Evolutionary conservation across 225 moss, liverwort and hornwort species (phyloP).

Genomic region (Physcomitrellopsis africana): DNA sequence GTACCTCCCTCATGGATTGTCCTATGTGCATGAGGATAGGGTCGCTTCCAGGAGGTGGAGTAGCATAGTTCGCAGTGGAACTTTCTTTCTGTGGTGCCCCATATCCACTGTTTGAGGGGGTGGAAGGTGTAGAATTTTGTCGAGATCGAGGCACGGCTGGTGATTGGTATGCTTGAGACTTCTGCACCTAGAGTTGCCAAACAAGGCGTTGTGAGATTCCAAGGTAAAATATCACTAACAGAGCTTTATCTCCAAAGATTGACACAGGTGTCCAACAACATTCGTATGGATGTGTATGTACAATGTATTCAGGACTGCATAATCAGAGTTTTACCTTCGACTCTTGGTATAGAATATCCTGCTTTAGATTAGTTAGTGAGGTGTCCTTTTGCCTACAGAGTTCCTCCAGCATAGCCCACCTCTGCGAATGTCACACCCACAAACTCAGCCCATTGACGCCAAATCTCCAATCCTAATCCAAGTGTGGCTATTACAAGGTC

Average conservation of each 20-base stretch:
- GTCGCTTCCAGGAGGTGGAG: conserved; percentile 22
- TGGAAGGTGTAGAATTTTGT: conserved; percentile 27
- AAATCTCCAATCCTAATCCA: conserved; percentile 2
- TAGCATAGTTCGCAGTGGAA: conserved; percentile 19
- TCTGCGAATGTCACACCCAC: conserved; percentile 33
- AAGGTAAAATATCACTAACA: background rate
- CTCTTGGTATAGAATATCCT: conserved; percentile 39
- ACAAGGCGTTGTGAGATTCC: background rate
- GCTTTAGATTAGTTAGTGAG: conserved; percentile 36
- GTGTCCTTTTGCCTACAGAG: conserved; percentile 44
- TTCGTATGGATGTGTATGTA: background rate
- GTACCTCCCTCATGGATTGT: conserved; percentile 16
- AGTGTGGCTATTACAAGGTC: background rate
- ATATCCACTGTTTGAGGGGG: conserved; percentile 13
- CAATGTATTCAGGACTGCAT: background rate
- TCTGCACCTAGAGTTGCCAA: conserved; percentile 34
- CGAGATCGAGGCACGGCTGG: conserved; percentile 31
- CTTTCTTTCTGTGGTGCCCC: conserved; percentile 28
- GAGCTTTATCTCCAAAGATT: background rate
- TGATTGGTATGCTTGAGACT: conserved; percentile 20
- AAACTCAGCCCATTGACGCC: conserved; percentile 1
- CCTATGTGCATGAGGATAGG: conserved; percentile 24
- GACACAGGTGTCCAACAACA: background rate
- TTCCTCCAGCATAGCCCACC: conserved; percentile 39
- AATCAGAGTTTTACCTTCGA: conserved; percentile 34